These are phyloP conservation scores for Tausonia pullulans DNA, from an alignment of 1,284 basidiomycete genomes.

Conservation along the genomic window DNA sequence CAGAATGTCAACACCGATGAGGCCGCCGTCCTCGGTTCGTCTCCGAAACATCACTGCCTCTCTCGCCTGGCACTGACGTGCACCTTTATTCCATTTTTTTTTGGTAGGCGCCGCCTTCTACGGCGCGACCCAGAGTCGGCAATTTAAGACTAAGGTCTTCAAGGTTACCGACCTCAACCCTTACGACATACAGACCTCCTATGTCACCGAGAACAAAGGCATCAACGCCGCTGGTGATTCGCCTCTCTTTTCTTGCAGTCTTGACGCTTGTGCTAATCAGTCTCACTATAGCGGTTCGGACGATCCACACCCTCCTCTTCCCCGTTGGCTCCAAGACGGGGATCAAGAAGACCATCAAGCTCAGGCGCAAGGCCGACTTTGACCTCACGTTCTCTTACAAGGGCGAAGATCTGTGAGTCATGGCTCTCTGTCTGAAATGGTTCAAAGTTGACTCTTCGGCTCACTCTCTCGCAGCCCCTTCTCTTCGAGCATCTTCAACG, in stretches of 20 bases:
- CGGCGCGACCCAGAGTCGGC: slow-evolving; percentile 75
- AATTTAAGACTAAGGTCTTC: slow-evolving; percentile 94
- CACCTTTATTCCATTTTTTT: neutral
- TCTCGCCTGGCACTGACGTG: neutral
- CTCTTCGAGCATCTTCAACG: slow-evolving; percentile 56
- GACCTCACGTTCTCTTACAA: slow-evolving; percentile 43
- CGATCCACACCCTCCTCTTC: slow-evolving; percentile 63
- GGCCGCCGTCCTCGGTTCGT: slow-evolving; percentile 72
- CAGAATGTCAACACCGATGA: slow-evolving; percentile 96
- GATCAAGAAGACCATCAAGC: slow-evolving; percentile 68
- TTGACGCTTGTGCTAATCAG: slow-evolving; percentile 14
- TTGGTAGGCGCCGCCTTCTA: slow-evolving; percentile 69
- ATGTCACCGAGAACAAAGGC: slow-evolving; percentile 44
- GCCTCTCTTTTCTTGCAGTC: too few species aligned
- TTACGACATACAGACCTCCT: slow-evolving; percentile 65
- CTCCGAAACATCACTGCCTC: neutral
- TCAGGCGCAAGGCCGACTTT: slow-evolving; percentile 70
- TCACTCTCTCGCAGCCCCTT: slow-evolving; percentile 41
- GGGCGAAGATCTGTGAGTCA: slow-evolving; percentile 1
- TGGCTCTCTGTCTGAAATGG: neutral
- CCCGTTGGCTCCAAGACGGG: slow-evolving; percentile 59
- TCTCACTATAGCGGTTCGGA: slow-evolving; percentile 33
- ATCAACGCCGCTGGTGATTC: too few species aligned
- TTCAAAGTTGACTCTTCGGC: slow-evolving; percentile 5
- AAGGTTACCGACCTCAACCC: slow-evolving; percentile 62